A percentile compares a stretch with the other conserved stretches of the same genome.
Evolutionary conservation across 495 filamentous ascomycete species (phyloP).

Genomic region (Penicillium flavigenum): DNA sequence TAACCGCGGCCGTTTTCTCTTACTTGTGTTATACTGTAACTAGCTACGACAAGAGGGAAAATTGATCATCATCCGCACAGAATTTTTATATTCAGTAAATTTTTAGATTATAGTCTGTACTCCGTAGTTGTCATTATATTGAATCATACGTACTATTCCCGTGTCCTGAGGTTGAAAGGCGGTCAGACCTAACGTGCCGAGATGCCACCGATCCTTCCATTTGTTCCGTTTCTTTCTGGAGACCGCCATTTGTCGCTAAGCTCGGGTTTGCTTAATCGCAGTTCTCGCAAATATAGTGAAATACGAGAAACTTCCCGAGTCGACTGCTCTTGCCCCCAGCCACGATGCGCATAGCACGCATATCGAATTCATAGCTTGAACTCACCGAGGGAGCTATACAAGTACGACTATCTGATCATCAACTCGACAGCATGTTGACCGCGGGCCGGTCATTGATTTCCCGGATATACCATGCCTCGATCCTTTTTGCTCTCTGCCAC

Average conservation of each 20-base stretch:
- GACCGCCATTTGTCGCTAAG: constrained; percentile 11
- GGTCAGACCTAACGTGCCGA: constrained; percentile 13
- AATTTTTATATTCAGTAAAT: background rate
- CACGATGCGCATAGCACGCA: constrained; percentile 22
- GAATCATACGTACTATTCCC: no score
- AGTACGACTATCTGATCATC: background rate
- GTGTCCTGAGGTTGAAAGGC: constrained; percentile 2
- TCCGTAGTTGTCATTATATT: background rate
- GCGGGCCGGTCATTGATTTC: constrained; percentile 17
- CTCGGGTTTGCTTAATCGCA: constrained; percentile 2
- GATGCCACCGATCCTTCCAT: constrained; percentile 20
- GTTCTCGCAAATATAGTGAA: background rate
- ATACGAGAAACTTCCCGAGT: background rate
- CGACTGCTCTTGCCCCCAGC: constrained; percentile 16
- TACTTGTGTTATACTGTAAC: constrained; percentile 27
- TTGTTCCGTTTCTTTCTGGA: constrained; percentile 3
- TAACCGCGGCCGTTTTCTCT: constrained; percentile 24
- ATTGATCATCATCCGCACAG: constrained; percentile 28
- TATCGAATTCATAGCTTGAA: constrained; percentile 4
- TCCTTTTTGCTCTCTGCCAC: constrained; percentile 13
- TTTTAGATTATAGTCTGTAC: background rate
- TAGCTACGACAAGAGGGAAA: constrained; percentile 26
- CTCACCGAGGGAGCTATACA: constrained; percentile 13
- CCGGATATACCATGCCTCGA: constrained; percentile 11
- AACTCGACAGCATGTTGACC: constrained; percentile 20